Evolutionary conservation across 805 yeast genomes (phyloP).

Genomic region (Spathaspora arborariae): DNA sequence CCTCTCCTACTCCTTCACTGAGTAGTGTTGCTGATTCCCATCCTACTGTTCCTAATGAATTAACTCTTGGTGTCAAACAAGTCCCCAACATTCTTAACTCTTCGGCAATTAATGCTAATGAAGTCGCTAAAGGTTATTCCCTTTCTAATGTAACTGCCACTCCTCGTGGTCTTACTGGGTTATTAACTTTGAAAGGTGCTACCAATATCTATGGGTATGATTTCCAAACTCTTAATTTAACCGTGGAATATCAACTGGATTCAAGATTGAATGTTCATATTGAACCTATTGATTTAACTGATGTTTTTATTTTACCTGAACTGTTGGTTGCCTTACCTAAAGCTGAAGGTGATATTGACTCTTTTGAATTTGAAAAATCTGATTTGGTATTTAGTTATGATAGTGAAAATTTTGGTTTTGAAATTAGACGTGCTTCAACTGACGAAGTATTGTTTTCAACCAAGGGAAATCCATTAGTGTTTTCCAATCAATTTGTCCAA

Average conservation of each 20-base stretch:
- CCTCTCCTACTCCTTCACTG: background rate
- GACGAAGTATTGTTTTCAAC: conserved; percentile 25
- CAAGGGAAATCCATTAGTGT: conserved; percentile 24
- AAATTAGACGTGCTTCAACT: conserved; percentile 16
- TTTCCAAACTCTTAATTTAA: conserved; percentile 16
- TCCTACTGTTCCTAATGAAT: conserved; percentile 5
- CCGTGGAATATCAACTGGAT: conserved; percentile 17
- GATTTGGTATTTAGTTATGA: conserved; percentile 16
- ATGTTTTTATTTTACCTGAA: conserved; percentile 19
- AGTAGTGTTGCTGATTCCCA: conserved; percentile 1
- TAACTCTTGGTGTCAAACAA: conserved; percentile 13
- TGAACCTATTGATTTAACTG: conserved; percentile 16
- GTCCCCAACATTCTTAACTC: conserved; percentile 17
- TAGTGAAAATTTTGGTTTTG: conserved; percentile 12
- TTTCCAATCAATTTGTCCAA: conserved; percentile 28
- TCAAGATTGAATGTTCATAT: conserved; percentile 17
- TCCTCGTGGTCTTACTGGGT: conserved; percentile 13
- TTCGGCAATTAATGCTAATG: conserved; percentile 19
- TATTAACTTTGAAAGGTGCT: conserved; percentile 13
- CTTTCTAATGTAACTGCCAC: conserved; percentile 11
- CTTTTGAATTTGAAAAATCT: conserved; percentile 9
- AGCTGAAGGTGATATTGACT: conserved; percentile 4
- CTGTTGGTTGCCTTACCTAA: conserved; percentile 13
- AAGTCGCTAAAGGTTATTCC: conserved; percentile 17
- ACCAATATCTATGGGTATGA: conserved; percentile 23